Conservation (phyloP, 1,284 basidiomycete genomes). For the Porodaedalea pini region DNA sequence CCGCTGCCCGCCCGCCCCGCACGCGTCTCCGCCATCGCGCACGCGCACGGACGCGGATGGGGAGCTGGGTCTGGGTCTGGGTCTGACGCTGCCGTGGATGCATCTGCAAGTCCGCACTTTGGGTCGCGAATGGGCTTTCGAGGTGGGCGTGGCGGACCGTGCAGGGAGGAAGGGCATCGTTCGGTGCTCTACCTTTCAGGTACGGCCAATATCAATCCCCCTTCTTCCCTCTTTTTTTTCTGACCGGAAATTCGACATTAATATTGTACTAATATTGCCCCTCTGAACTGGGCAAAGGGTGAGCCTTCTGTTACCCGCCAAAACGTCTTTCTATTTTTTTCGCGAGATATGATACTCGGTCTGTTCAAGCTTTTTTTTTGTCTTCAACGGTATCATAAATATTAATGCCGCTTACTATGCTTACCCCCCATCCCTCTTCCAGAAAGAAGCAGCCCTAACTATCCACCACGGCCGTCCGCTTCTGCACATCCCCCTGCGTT, state of each 20-base stretch:
- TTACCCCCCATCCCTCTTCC: too few relatives aligned
- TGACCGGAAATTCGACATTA: background rate
- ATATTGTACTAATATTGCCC: too few relatives aligned
- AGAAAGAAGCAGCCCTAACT: slow-evolving; percentile 59
- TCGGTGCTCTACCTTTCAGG: slow-evolving; percentile 81
- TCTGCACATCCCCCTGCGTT: slow-evolving; percentile 70
- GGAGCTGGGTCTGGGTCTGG: slow-evolving; percentile 40
- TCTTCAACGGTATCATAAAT: slow-evolving; percentile 15
- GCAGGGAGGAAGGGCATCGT: slow-evolving; percentile 57
- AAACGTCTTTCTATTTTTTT: too few relatives aligned
- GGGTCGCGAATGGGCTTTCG: slow-evolving; percentile 68
- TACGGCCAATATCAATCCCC: too few relatives aligned
- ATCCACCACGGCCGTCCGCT: slow-evolving; percentile 44
- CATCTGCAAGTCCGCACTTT: slow-evolving; percentile 72
- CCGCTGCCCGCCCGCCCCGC: slow-evolving; percentile 46
- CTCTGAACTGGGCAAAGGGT: too few relatives aligned
- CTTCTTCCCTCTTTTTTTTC: background rate
- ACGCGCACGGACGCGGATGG: too few relatives aligned
- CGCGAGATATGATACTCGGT: too few relatives aligned
- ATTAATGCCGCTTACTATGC: slow-evolving; percentile 5
- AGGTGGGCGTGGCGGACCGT: slow-evolving; percentile 72
- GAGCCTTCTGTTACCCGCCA: too few relatives aligned
- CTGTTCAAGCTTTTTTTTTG: slow-evolving; percentile 15
- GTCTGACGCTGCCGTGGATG: slow-evolving; percentile 69
- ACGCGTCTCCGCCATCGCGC: slow-evolving; percentile 9